Evolutionary conservation across 805 yeast genomes (phyloP).

Genomic region (Saturnispora quitensis): DNA sequence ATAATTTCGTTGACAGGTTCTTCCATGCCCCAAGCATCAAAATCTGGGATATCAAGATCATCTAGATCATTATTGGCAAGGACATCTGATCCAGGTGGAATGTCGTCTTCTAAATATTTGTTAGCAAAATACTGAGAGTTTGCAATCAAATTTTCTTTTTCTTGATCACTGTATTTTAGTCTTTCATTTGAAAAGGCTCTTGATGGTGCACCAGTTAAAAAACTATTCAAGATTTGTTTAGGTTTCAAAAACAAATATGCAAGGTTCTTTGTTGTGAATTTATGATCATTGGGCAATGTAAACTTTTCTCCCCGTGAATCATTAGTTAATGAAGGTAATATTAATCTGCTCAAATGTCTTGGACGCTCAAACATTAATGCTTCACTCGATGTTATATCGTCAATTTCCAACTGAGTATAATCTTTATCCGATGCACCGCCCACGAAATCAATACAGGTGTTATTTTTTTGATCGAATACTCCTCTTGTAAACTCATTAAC

Average conservation of each 20-base stretch:
- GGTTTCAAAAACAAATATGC: slow-evolving; percentile 41
- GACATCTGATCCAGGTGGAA: slow-evolving; percentile 19
- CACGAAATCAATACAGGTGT: slow-evolving; percentile 22
- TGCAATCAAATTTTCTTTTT: slow-evolving; percentile 30
- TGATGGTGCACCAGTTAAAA: slow-evolving; percentile 16
- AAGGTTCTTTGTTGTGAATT: slow-evolving; percentile 39
- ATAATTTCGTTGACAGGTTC: not conserved
- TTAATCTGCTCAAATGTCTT: slow-evolving; percentile 15
- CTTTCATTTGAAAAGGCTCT: not conserved
- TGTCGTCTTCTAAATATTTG: slow-evolving; percentile 28
- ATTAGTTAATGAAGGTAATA: slow-evolving; percentile 17
- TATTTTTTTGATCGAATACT: slow-evolving; percentile 7
- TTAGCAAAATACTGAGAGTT: slow-evolving; percentile 46
- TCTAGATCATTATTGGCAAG: slow-evolving; percentile 31
- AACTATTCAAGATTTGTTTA: slow-evolving; percentile 22
- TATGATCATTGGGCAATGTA: slow-evolving; percentile 41
- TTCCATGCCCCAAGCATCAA: slow-evolving; percentile 4
- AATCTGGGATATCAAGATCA: slow-evolving; percentile 13
- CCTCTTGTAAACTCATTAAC: not conserved
- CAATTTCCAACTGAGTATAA: slow-evolving; percentile 8
- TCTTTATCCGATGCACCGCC: slow-evolving; percentile 15
- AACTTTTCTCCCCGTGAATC: slow-evolving; percentile 18
- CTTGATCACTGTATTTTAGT: slow-evolving; percentile 7
- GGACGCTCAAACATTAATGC: slow-evolving; percentile 22
- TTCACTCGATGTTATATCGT: slow-evolving; percentile 11